Evolutionary conservation across 495 filamentous ascomycete species (phyloP).

Genomic region (Tuber brumale): DNA sequence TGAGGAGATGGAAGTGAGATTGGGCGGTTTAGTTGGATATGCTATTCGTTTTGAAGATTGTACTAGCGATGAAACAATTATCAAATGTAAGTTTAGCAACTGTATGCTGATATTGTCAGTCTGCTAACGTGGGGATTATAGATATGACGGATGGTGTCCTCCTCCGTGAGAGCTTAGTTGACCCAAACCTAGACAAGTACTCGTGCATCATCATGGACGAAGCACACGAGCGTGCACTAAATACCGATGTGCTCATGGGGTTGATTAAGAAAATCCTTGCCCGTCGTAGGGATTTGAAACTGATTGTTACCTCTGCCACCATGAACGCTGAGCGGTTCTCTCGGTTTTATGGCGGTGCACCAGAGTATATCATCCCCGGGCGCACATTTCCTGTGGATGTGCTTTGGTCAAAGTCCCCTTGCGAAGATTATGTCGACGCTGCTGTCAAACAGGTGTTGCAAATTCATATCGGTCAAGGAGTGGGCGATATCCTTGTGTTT

Average conservation of each 20-base stretch:
- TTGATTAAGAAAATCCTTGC: conserved; percentile 95
- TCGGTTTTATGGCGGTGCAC: conserved; percentile 93
- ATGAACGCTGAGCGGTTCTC: conserved; percentile 98
- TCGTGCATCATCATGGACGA: conserved; percentile 99
- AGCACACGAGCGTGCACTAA: conserved; percentile 92
- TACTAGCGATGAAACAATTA: conserved; percentile 84
- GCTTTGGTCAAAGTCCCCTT: conserved; percentile 89
- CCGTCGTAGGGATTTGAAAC: conserved; percentile 79
- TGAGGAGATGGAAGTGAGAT: conserved; percentile 97
- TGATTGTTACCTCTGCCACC: conserved; percentile 97
- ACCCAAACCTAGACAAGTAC: conserved; percentile 89
- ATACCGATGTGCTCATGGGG: conserved; percentile 96
- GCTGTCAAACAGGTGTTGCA: conserved; percentile 94
- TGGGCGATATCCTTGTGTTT: conserved; percentile 93
- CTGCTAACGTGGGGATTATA: conserved; percentile 41
- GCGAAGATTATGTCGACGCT: conserved; percentile 95
- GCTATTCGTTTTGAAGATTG: conserved; percentile 99
- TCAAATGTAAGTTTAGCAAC: conserved; percentile 64
- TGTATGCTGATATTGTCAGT: background rate
- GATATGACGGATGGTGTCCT: conserved; percentile 98
- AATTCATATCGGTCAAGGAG: conserved; percentile 90
- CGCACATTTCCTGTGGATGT: conserved; percentile 96
- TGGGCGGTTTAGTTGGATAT: conserved; percentile 86
- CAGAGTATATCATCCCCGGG: conserved; percentile 94
- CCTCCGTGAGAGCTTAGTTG: conserved; percentile 83